Evolutionary conservation across 495 filamentous ascomycete species (phyloP), one percentile per base, ranked within the genome.

Genomic region (Neurospora discreta): DNA sequence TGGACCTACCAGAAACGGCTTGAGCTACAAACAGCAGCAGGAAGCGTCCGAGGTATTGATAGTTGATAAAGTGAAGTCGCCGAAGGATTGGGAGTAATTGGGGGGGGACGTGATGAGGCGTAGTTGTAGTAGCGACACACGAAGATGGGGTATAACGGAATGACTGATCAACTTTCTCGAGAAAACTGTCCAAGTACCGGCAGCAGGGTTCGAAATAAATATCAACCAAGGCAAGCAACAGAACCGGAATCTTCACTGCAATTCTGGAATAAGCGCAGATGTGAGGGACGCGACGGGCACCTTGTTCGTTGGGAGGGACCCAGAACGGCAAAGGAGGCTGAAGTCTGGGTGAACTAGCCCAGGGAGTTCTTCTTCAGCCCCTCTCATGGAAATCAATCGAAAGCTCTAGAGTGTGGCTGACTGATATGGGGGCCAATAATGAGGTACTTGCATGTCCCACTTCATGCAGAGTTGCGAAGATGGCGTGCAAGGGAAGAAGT

Each of bases 381-480:
- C 79, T 78, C 77, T 60, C 69, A 78, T 81, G 78, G 79, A 81
- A 81, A 75, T 75, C 77, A 44, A 77, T 81, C 74, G 79, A 81
- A 81, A 74, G 75, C 75, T 77, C 77, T 78, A 72, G 78, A 79
- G 73, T 74, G 79, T 79, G 79, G 79, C 79, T 80, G 78, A 68
- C 42, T 33, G 16, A 23, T 26, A 39, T 38, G 69, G 39, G 52
- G 67, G 70, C 65, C 46, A 43, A 70, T 81, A 81, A 73, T n/a
- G 60, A 4, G 68, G 41, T 77, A 80, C 77, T 44, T 44, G 2
- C 30, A 2, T 8, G 10, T 30, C 5, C 20, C 44, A 44, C 15
- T 65, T 65, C 3, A 2, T 33, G 5, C 52, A 58, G 8, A 11
- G 44, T 52, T 2, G 44, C 11, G 2, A 20, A 5, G 44, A 11